Conservation (phyloP, 2,329 filamentous ascomycete genomes). For the Pestalotiopsis sp. region DNA sequence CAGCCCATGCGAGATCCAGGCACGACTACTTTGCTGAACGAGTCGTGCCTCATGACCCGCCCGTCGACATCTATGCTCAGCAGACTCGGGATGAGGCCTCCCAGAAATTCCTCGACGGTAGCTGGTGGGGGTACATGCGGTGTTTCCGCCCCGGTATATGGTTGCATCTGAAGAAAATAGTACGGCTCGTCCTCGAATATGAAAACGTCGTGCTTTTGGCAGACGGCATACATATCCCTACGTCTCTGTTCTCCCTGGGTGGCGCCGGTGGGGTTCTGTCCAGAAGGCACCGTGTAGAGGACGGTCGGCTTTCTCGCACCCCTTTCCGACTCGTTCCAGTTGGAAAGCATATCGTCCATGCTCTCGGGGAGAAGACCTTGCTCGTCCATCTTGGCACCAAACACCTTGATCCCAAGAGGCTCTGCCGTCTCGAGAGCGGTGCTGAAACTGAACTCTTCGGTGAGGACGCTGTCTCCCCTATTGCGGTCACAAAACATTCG, state of each 20-base stretch:
- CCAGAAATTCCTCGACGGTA: slow-evolving; percentile 72
- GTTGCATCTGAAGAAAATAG: slow-evolving; percentile 88
- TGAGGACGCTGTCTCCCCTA: slow-evolving; percentile 75
- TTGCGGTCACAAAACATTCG: slow-evolving; percentile 74
- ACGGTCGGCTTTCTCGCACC: slow-evolving; percentile 51
- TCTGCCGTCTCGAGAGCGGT: slow-evolving; percentile 62
- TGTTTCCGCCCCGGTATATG: slow-evolving; percentile 60
- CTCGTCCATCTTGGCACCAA: slow-evolving; percentile 52
- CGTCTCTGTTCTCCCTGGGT: slow-evolving; percentile 72
- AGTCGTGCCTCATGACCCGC: slow-evolving; percentile 86
- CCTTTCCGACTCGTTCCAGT: slow-evolving; percentile 47
- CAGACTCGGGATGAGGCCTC: slow-evolving; percentile 70
- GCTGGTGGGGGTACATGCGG: slow-evolving; percentile 55
- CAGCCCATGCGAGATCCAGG: slow-evolving; percentile 83
- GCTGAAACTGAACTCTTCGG: slow-evolving; percentile 90
- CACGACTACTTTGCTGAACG: slow-evolving; percentile 87
- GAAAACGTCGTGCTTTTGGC: slow-evolving; percentile 80
- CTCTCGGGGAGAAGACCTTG: slow-evolving; percentile 52
- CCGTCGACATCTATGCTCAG: slow-evolving; percentile 83
- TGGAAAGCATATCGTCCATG: slow-evolving; percentile 51
- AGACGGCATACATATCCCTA: slow-evolving; percentile 72
- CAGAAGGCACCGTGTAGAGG: slow-evolving; percentile 67
- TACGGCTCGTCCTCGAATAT: slow-evolving; percentile 95
- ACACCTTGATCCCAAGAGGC: slow-evolving; percentile 52
- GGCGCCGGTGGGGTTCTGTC: slow-evolving; percentile 88